These are phyloP conservation scores for Sclerotinia glacialis DNA, from an alignment of 2,329 filamentous ascomycete genomes.

Conservation along the genomic window DNA sequence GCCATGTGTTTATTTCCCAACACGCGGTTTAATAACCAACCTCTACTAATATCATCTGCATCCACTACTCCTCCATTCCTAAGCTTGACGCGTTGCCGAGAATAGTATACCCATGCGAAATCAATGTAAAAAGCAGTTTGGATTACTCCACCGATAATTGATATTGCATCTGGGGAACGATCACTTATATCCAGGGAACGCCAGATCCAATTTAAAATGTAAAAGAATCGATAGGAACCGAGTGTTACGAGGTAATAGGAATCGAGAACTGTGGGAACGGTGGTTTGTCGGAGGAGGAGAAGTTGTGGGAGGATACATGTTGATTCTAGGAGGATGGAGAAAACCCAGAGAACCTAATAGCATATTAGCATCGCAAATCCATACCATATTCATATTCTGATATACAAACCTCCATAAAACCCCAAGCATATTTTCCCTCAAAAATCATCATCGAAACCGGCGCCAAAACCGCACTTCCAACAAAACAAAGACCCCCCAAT, in stretches of 20 bases:
- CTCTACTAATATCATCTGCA: constrained; percentile 78
- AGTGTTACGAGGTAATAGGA: constrained; percentile 91
- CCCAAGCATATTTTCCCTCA: constrained; percentile 47
- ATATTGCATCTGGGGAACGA: constrained; percentile 65
- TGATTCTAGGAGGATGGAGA: constrained; percentile 89
- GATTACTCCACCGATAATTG: constrained; percentile 80
- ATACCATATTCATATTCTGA: neutral
- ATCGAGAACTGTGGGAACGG: constrained; percentile 90
- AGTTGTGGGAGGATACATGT: constrained; percentile 89
- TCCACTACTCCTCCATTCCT: constrained; percentile 85
- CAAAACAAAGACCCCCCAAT: constrained; percentile 68
- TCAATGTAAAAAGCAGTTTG: constrained; percentile 90
- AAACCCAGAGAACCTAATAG: constrained; percentile 72
- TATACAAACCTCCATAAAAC: constrained; percentile 50
- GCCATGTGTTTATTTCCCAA: constrained; percentile 67
- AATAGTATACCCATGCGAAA: constrained; percentile 97
- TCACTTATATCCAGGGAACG: constrained; percentile 60
- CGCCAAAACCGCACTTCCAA: constrained; percentile 62
- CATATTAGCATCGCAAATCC: constrained; percentile 2
- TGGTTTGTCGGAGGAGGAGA: constrained; percentile 88
- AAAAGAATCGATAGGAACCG: constrained; percentile 82
- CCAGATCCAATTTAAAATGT: constrained; percentile 88
- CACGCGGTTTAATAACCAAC: constrained; percentile 78
- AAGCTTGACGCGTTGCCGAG: constrained; percentile 89
- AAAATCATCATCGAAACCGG: constrained; percentile 73